Percentiles rank a stretch among this genome's conserved stretches.
Evolutionary conservation across 108 stramenopile genomes (phyloP).

Genomic region (Cyclotella cryptica): DNA sequence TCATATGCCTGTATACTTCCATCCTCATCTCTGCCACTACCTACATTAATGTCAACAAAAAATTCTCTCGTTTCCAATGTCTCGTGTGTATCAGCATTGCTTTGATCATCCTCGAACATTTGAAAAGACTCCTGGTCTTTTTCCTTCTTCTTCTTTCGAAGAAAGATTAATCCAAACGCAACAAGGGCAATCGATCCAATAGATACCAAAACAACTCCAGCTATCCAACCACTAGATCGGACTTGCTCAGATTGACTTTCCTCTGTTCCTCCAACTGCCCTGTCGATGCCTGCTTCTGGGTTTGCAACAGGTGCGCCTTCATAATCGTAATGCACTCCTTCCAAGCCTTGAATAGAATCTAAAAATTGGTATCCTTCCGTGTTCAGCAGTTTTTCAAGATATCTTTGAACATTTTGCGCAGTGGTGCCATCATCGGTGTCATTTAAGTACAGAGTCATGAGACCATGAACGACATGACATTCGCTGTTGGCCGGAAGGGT

Average conservation of each 20-base stretch:
- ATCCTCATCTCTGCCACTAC: background rate
- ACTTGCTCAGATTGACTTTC: background rate
- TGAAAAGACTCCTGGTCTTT: background rate
- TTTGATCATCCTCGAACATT: background rate
- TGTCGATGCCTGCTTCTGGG: background rate
- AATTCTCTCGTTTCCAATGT: background rate
- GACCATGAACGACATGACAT: background rate
- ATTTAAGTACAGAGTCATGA: background rate
- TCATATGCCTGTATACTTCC: too few relatives aligned
- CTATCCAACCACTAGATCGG: background rate
- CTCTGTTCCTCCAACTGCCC: background rate
- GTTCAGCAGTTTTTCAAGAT: background rate
- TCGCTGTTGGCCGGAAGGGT: background rate
- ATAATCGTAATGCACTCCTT: background rate
- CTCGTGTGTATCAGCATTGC: background rate
- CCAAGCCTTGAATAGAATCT: background rate
- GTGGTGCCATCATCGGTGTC: background rate
- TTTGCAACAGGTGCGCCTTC: background rate
- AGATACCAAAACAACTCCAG: background rate
- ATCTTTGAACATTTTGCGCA: background rate
- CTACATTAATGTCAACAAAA: conserved; percentile 2
- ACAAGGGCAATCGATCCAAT: background rate
- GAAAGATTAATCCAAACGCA: background rate
- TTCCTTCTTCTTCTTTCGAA: background rate
- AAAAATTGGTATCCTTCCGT: background rate